phyloP scores from a whole-genome alignment of 371 early-diverging fungal species.

The Mortierella sp. region DNA sequence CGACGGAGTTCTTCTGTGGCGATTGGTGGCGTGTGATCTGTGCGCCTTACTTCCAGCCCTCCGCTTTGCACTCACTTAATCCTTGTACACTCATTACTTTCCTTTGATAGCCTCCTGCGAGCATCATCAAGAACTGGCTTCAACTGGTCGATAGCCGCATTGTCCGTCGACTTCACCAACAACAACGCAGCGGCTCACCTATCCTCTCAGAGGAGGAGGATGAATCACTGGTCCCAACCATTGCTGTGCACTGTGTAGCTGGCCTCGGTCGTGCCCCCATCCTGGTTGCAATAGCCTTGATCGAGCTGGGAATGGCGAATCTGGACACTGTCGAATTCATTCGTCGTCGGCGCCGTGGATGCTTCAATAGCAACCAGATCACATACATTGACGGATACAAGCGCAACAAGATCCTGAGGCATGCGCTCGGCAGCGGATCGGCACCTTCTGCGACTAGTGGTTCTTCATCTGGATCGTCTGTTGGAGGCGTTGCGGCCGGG shows the following conservation, averaged over 20 bases:
- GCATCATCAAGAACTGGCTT: slow-evolving; percentile 79
- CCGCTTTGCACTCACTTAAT: background rate
- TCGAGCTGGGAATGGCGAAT: slow-evolving; percentile 83
- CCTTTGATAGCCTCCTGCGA: slow-evolving; percentile 78
- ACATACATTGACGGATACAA: slow-evolving; percentile 78
- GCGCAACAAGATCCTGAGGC: slow-evolving; percentile 56
- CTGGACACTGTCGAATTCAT: slow-evolving; percentile 83
- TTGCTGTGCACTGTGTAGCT: slow-evolving; percentile 90
- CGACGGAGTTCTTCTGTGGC: background rate
- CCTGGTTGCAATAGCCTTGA: slow-evolving; percentile 82
- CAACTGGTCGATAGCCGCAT: slow-evolving; percentile 69
- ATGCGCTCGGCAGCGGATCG: slow-evolving; percentile 24
- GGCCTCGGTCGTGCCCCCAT: slow-evolving; percentile 84
- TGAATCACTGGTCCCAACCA: slow-evolving; percentile 60
- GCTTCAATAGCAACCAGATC: slow-evolving; percentile 85
- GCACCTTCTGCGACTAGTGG: background rate
- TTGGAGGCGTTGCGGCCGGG: slow-evolving; percentile 18
- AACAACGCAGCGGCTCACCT: slow-evolving; percentile 38
- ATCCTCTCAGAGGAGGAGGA: slow-evolving; percentile 28
- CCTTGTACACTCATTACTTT: slow-evolving; percentile 57
- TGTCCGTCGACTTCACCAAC: slow-evolving; percentile 17
- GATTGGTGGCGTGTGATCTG: slow-evolving; percentile 14
- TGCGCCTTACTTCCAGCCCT: background rate
- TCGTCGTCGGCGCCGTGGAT: slow-evolving; percentile 79
- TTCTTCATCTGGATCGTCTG: slow-evolving; percentile 6